A percentile compares a stretch with the other conserved stretches of the same genome.
phyloP scores from a whole-genome alignment of 345 rosid genomes.

The Syzygium aromaticum region DNA sequence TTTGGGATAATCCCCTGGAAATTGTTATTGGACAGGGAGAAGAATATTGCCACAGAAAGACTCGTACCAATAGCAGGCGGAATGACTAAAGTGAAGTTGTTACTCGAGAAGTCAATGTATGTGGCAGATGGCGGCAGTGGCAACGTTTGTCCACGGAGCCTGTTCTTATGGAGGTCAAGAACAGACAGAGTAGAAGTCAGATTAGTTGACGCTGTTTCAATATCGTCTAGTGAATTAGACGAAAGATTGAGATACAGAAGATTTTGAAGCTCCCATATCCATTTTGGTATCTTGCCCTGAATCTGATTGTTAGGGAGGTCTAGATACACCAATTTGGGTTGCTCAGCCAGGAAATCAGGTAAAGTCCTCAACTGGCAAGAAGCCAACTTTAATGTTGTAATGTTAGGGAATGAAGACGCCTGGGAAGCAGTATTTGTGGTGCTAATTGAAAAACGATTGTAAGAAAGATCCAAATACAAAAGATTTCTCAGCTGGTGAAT shows the following conservation, averaged over 20 bases:
- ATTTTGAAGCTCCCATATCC: too few species aligned
- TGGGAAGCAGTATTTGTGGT: background rate
- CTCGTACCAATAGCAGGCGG: accelerated
- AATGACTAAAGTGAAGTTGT: background rate
- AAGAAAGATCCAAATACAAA: too few species aligned
- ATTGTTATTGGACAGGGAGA: background rate
- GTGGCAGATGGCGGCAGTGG: accelerated
- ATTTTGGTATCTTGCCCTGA: too few species aligned
- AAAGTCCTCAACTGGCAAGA: too few species aligned
- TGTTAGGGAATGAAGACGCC: conserved; percentile 3
- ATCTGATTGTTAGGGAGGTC: too few species aligned
- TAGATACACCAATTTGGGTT: too few species aligned
- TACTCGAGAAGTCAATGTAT: background rate
- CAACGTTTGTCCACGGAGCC: accelerated
- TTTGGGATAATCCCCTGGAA: background rate
- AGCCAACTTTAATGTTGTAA: too few species aligned
- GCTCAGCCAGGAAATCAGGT: too few species aligned
- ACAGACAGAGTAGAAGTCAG: accelerated
- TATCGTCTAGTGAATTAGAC: too few species aligned
- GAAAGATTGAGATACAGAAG: too few species aligned
- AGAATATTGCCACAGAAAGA: accelerated
- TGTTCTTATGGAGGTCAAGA: conserved; percentile 1
- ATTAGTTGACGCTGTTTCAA: background rate
- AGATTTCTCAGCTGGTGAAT: too few species aligned
- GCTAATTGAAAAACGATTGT: too few species aligned